Evolutionary conservation across 1,284 basidiomycete genomes (phyloP), one percentile per base, ranked within the genome.

Genomic region (Ganoderma boninense): DNA sequence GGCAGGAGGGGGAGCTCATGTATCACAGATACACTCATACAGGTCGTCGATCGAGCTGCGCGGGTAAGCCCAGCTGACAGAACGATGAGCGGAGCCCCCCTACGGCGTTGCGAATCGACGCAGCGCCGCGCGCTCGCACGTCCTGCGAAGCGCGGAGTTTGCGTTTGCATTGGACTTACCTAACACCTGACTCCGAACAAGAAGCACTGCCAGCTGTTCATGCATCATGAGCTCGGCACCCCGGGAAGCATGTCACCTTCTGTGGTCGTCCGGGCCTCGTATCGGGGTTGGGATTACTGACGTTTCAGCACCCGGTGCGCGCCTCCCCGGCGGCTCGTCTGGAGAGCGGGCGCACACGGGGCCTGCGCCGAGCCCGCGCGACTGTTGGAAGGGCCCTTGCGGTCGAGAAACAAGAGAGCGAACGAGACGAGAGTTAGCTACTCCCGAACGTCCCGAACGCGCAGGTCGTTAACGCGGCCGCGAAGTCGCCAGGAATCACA

Each of bases 161-260:
- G 60, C 40, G 16, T 35, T 73, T 71, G 69, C 68, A 68, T 73
- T 43, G 65, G 72, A 57, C 40, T 62, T 66, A 43, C 60, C 65
- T 49, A 54, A 62, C 63, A 64, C 8, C 64, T 65, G 61, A 68
- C 56, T 64, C 67, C 67, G 62, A n/a, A n/a, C n/a, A 59, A 60
- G 67, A 68, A 61, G 67, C 62, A 64, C 62, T 49, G n/a, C 38
- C 60, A 42, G 23, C n/a, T 38, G 38, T 10, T n/a, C n/a, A n/a
- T n/a, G n/a, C n/a, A n/a, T 38, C 38, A 38, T 29, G 38, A 26
- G 60, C 23, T 18, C 32, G 35, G 20, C 29, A 43, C n/a, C 23
- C 40, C 11, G 29, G 54, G 54, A 57, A 57, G 29, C 54, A 2
- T 35, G 54, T 14, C 32, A 29, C 29, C 32, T 29, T 57, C 32